phyloP scores from a whole-genome alignment of 208 protist species.

The Trypanosoma lewisi region DNA sequence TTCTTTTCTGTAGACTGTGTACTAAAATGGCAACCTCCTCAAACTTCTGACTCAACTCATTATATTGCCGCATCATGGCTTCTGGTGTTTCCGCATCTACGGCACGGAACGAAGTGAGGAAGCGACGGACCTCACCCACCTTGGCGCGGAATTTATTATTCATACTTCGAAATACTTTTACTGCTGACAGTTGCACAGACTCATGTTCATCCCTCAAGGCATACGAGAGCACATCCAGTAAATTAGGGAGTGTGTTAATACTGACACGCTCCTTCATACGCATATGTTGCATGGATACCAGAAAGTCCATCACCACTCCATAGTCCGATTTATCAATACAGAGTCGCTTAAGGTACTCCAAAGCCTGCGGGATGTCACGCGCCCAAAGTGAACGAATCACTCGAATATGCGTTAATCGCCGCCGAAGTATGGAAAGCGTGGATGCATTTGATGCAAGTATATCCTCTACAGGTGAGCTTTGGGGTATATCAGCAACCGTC shows the following conservation, averaged over 20 bases:
- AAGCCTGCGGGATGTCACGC: constrained; percentile 44
- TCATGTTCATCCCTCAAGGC: constrained; percentile 48
- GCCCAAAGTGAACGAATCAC: constrained; percentile 54
- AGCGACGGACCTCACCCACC: constrained; percentile 22
- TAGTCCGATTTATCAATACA: constrained; percentile 50
- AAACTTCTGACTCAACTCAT: constrained; percentile 39
- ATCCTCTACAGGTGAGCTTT: constrained; percentile 25
- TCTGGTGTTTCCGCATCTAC: neutral
- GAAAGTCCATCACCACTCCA: constrained; percentile 65
- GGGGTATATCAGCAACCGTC: neutral
- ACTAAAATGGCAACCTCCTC: constrained; percentile 33
- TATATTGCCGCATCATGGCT: constrained; percentile 26
- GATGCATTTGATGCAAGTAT: constrained; percentile 29
- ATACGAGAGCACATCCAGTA: constrained; percentile 55
- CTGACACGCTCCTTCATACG: constrained; percentile 70
- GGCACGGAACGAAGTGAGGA: constrained; percentile 16
- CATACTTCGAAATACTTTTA: constrained; percentile 57
- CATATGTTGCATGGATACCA: constrained; percentile 66
- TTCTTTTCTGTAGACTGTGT: constrained; percentile 37
- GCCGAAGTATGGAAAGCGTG: constrained; percentile 37
- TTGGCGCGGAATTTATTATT: constrained; percentile 61
- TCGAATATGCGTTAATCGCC: constrained; percentile 49
- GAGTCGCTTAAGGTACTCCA: constrained; percentile 47
- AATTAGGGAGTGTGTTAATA: constrained; percentile 40
- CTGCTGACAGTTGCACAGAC: constrained; percentile 39